These are phyloP conservation scores for Dichotomopilus funicola DNA, from an alignment of 2,329 filamentous ascomycete species.

Conservation along the genomic window DNA sequence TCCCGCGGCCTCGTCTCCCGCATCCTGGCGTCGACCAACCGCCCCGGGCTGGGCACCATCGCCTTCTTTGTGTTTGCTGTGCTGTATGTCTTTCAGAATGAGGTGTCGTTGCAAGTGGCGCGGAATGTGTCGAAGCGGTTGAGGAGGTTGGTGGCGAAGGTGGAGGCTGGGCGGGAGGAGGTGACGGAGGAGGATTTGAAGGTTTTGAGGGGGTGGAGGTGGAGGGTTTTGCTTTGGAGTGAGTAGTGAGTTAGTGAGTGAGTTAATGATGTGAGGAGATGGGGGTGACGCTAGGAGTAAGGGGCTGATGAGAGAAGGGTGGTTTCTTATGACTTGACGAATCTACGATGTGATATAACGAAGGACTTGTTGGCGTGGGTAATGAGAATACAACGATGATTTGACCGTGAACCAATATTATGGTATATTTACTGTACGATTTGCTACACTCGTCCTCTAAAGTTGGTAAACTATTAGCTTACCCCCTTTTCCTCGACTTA, in stretches of 20 bases:
- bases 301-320: no score
- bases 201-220: slow-evolving; percentile 48
- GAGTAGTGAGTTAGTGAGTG: slow-evolving; percentile 4
- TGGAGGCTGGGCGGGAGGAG: slow-evolving; percentile 42
- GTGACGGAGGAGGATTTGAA: slow-evolving; percentile 44
- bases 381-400: no score
- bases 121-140: slow-evolving; percentile 45
- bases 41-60: slow-evolving; percentile 42
- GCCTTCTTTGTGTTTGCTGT: slow-evolving; percentile 51
- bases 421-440: no score
- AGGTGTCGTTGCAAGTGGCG: slow-evolving; percentile 50
- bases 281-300: no score
- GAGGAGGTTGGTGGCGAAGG: slow-evolving; percentile 40
- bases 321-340: no score
- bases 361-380: no score
- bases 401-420: no score
- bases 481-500: no score
- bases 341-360: no score
- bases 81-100: slow-evolving; percentile 53
- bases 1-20: slow-evolving; percentile 45
- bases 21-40: slow-evolving; percentile 40
- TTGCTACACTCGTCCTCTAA: no score
- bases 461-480: no score
- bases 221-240: slow-evolving; percentile 46
- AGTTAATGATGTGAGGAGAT: no score